Evolutionary conservation across 768 basidiomycete species (phyloP).

Genomic region (Kwoniella bestiolae): DNA sequence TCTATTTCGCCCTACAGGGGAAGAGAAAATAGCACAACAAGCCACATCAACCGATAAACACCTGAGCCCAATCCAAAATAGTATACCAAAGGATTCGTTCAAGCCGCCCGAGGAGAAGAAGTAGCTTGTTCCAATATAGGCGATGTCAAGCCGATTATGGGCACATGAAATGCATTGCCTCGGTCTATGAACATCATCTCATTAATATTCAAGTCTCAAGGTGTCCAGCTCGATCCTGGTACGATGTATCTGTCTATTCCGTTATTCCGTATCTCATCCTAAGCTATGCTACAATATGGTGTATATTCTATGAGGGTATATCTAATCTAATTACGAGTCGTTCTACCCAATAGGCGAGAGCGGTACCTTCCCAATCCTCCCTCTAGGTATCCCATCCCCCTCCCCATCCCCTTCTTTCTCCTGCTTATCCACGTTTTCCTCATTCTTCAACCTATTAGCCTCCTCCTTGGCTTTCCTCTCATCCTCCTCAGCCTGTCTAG

Average conservation of each 20-base stretch:
- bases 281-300: neutral
- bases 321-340: neutral
- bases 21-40: conserved; percentile 21
- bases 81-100: conserved; percentile 13
- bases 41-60: conserved; percentile 7
- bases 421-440: neutral
- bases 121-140: too few relatives aligned
- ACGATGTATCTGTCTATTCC: neutral
- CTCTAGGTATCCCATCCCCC: conserved; percentile 11
- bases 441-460: neutral
- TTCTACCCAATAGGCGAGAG: conserved; percentile 11
- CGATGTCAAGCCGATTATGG: too few relatives aligned
- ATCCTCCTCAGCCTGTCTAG: conserved; percentile 15
- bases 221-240: too few relatives aligned
- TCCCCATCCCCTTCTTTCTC: neutral
- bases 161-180: conserved; percentile 6
- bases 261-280: too few relatives aligned
- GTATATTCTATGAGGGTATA: neutral
- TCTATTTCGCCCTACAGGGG: too few relatives aligned
- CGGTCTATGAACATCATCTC: too few relatives aligned
- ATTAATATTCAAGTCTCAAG: too few relatives aligned
- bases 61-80: conserved; percentile 11
- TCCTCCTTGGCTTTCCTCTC: neutral
- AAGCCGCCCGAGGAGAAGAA: conserved; percentile 16
- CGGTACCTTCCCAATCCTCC: conserved; percentile 7